Percentiles rank a stretch among this genome's conserved stretches.
phyloP scores from a whole-genome alignment of 768 basidiomycete species.

The Pholiota molesta region DNA sequence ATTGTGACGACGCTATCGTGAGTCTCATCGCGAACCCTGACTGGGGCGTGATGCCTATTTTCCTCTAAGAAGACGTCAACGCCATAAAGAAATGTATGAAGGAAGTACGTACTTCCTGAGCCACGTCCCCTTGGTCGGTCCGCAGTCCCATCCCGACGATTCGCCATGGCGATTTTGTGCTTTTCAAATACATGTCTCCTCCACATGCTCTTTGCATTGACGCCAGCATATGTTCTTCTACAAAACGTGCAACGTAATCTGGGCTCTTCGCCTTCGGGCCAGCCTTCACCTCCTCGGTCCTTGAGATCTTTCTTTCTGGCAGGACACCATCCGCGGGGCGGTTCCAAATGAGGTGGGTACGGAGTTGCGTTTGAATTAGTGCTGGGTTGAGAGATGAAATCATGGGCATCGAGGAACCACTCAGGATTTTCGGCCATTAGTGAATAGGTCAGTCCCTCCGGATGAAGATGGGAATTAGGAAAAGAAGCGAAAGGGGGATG shows the following conservation, averaged over 20 bases:
- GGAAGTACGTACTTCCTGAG: conserved; percentile 58
- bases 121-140: conserved; percentile 67
- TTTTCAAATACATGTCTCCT: conserved; percentile 87
- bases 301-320: conserved; percentile 82
- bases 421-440: conserved; percentile 75
- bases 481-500: conserved; percentile 74
- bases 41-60: conserved; percentile 43
- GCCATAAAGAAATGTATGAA: conserved; percentile 7
- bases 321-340: conserved; percentile 85
- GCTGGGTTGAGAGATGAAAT: conserved; percentile 56
- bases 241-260: conserved; percentile 84
- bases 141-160: conserved; percentile 66
- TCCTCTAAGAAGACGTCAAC: conserved; percentile 48
- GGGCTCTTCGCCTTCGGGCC: conserved; percentile 83
- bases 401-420: conserved; percentile 76
- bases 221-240: conserved; percentile 80
- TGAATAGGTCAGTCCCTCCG: conserved; percentile 72
- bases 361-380: conserved; percentile 56
- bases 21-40: conserved; percentile 33
- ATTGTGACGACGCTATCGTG: conserved; percentile 48
- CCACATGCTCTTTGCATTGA: conserved; percentile 94
- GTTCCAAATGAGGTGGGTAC: conserved; percentile 79
- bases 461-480: conserved; percentile 59
- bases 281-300: conserved; percentile 67
- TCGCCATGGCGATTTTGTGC: conserved; percentile 89